Evolutionary conservation across 331 rosid species (phyloP), one percentile per base, ranked within the genome.

Genomic region (Acacia pycnantha): DNA sequence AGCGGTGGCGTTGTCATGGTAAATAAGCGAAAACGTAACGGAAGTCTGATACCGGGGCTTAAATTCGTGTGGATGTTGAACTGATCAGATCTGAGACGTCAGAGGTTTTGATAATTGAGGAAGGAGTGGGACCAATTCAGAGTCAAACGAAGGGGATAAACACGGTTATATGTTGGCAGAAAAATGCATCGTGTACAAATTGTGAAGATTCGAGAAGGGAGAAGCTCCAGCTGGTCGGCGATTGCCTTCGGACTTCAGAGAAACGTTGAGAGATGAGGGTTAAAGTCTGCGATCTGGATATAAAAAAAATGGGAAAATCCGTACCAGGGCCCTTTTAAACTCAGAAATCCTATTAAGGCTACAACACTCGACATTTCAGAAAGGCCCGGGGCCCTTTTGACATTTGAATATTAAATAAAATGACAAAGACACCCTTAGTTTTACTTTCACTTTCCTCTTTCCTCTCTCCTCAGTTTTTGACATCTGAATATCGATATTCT

Each of bases 1-100:
- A 88, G 53, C 5, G 79, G n/a, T 8, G 78, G 14, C 29, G 82
- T 68, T 5, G 73, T 8, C 86, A 77, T 82, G 21, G 37, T 21
- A 11, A 11, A 41, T 13, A 33, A 37, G 37, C 48, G 62, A 24
- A 76, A 24, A 19, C 9, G 5, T 8, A 11, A 15, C n/a, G 40
- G 61, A 79, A 8, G 9, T 43, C 26, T 22, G 22, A 40, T 11
- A 1, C 47, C 54, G 33, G 77, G 48, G 12, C 59, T 70, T 24
- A 5, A 43, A 70, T 66, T 13, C 48, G 61, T 2, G 59, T 15
- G 18, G 35, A 43, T 43, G 27, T 70, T 70, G 53, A 22, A 41
- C n/a, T 5, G 35, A 70, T 70, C 75, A 70, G 75, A 70, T 70
- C 75, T 12, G 51, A 70, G 54, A 24, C 26, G 15, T 71, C 40